These are phyloP conservation scores for Penicillium carneum DNA, from an alignment of 2,329 filamentous ascomycete species.

Conservation along the genomic window DNA sequence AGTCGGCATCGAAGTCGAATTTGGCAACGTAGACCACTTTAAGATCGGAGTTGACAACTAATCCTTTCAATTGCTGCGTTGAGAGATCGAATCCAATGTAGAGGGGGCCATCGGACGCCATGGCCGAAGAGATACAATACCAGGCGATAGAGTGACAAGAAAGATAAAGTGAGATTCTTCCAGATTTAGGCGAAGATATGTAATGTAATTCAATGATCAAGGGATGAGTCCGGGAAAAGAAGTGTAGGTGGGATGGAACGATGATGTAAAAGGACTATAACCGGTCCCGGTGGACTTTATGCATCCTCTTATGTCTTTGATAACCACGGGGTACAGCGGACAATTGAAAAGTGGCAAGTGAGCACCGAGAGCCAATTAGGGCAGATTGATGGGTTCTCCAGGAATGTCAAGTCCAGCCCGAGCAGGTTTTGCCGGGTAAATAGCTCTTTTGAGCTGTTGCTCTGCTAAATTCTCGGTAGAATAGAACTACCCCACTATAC, in stretches of 20 bases:
- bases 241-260: slow-evolving; percentile 5
- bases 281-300: slow-evolving; percentile 4
- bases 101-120: slow-evolving; percentile 63
- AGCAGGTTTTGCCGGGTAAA: slow-evolving; percentile 18
- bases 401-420: slow-evolving; percentile 10
- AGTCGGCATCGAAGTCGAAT: slow-evolving; percentile 92
- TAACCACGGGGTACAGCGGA: neutral
- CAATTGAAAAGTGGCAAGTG: slow-evolving; percentile 6
- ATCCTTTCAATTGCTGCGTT: slow-evolving; percentile 94
- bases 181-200: neutral
- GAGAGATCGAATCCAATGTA: slow-evolving; percentile 96
- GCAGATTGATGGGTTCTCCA: neutral
- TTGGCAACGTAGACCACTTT: slow-evolving; percentile 83
- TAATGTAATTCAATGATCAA: neutral
- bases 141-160: neutral
- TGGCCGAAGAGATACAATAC: slow-evolving; percentile 27
- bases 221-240: slow-evolving; percentile 6
- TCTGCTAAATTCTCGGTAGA: slow-evolving; percentile 31
- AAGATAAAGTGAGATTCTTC: neutral
- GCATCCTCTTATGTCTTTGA: neutral
- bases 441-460: slow-evolving; percentile 3
- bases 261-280: slow-evolving; percentile 34
- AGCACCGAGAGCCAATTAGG: slow-evolving; percentile 13
- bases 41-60: slow-evolving; percentile 83
- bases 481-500: slow-evolving; percentile 20